Base-by-base conservation (phyloP, 371 early-diverging fungal genomes). In the Enterocytospora artemiae region DNA sequence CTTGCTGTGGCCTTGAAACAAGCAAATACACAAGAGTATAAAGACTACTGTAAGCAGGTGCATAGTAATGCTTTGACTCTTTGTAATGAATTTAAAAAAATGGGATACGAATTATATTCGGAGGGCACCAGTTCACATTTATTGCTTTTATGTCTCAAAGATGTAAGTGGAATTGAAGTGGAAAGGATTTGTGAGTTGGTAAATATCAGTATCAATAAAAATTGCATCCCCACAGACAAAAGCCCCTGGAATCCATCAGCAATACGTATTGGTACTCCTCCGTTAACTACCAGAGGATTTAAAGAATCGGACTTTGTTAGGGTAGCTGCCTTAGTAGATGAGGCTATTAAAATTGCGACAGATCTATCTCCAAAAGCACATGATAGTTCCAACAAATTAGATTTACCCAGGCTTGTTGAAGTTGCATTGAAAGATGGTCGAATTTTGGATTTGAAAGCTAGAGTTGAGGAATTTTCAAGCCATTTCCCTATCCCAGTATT, bases 171-270 rank as follows among this genome's bases (percentile, higher is more conserved):
- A 1, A 24, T 31, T 32, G 54, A 44, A 44, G 61, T 61, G 12
- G 62, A 61, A 81, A 92, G 89, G 79, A 84, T 94, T 52, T 93
- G 95, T 81, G 96, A 97, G 70, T n/a, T 46, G 1, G 49, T 69
- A 71, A 91, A 91, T 76, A 89, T 96, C 72, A 88, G 90, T 0
- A 84, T 89, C 43, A 96, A 96, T 85, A 95, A 94, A 83, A 95
- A 96, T 84, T 91, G 93, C 0, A 88, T 96, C 18, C 91, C 91
- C 9, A 89, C 90, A 71, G 90, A 96, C 79, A 88, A 85, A 76
- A 85, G 85, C 34, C 93, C 93, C 1, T 80, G 95, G 72, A 83
- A 88, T 32, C 97, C 96, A 22, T 86, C 89, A 57, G 97, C 95
- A 59, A 83, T 96, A 62, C 86, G 91, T 73, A 74, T 91, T 33